Base-by-base conservation (phyloP, 75 land plant species). In the Ceratopteris richardii region DNA sequence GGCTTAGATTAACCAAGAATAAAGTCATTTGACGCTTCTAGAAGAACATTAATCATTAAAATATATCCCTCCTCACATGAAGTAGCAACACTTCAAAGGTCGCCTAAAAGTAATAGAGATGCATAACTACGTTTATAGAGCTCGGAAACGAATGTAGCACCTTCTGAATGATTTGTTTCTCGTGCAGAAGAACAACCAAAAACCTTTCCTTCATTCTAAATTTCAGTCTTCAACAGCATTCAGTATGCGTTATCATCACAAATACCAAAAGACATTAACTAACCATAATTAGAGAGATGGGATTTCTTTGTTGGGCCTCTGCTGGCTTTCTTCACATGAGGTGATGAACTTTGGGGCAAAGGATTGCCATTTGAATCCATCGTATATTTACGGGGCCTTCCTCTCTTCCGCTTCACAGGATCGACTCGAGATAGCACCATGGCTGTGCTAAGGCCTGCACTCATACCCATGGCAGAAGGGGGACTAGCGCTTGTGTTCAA, bases 371-470 rank as follows among this genome's bases (percentile, higher is more conserved):
- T 51, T 17, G 52, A 44, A 67, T 77, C 80, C 11, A 80, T 73
- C 7, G 68, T 77, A 44, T 82, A 82, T 23, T 82, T 82, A 51
- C 85, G 54, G 47, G 85, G 85, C 46, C 85, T 70, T 17, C 85
- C 85, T 60, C 85, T 78, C 51, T 82, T 82, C 69, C 65, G 70
- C 75, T 82, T 82, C 51, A 78, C 81, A 0, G 72, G 66, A 39
- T 66, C 67, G 31, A 58, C 20, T 0, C 62, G 47, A 0, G 72
- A 25, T 2, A 68, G 22, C 29, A 42, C 33, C 14, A 28, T 17
- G 14, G 50, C 37, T 4, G 37, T 33, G 50, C 50, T 46, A 5
- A 46, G 3, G 4, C 50, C 22, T 21, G 50, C 14, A 5, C 22
- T 17, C 13, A 21, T 17, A 46, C 50, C 22, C 50, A 21, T 18